Base-by-base conservation (phyloP, 345 rosid species). In the Psidium friedrichsthalianum region DNA sequence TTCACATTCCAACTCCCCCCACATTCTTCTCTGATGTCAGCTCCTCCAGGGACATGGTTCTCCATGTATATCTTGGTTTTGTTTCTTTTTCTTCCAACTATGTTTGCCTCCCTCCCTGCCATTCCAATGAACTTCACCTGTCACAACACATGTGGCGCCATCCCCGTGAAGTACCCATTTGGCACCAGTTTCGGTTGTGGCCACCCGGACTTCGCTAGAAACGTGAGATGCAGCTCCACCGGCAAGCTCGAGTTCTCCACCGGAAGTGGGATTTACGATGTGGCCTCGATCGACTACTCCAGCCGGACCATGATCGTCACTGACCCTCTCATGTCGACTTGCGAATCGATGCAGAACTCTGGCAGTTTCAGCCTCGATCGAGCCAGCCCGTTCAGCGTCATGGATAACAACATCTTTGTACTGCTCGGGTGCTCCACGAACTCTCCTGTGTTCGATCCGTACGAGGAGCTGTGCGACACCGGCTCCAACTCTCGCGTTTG, bases 311-410 rank as follows among this genome's bases (percentile, higher is more conserved):
- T 94, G 22, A 85, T 87, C 59, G 69, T 93, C 85, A 49, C 86
- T 22, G 95, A 93, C 82, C 95, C 95, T 78, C 83, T 94, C 51
- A 94, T 94, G 95, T 92, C 96, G 29, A 93, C 93, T 69, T 94
- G 96, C 84, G 86, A 88, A 82, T 94, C 93, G 55, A 93, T 91
- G 95, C 94, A 92, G 89, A 89, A 92, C 86, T 92, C 95, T 6
- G 96, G 96, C 56, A 89, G 94, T 83, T 94, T 94, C 84, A 88
- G 89, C 91, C 86, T 93, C 87, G 95, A 93, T 74, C 86, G 87
- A 11, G 85, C 91, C 24, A 91, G 93, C 87, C 95, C 95, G 5
- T 94, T 94, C 90, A 76, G 90, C n/a, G 57, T 93, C 47, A 90
- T 91, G 11, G 84, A 87, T 12, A 88, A 88, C 36, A 90, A 94